Conservation (phyloP, 2,329 filamentous ascomycete genomes). For the Venturia carpophila region DNA sequence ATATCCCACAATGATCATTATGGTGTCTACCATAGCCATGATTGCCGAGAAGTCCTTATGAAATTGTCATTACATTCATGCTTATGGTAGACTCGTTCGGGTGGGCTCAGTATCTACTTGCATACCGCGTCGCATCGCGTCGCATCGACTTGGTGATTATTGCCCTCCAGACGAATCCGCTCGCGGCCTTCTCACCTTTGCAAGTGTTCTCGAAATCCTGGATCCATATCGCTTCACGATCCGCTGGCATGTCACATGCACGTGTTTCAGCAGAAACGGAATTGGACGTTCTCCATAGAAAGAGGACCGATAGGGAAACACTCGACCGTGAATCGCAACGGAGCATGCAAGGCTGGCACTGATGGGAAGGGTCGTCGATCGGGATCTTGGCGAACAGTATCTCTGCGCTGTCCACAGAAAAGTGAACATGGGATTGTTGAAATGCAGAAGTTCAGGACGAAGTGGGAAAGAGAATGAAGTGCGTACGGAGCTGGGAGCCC, state of each 20-base stretch:
- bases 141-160: not conserved
- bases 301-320: not conserved
- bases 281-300: not conserved
- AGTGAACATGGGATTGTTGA: not conserved
- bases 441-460: not conserved
- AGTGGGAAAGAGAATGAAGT: not conserved
- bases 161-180: not conserved
- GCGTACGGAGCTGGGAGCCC: not conserved
- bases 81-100: not conserved
- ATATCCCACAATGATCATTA: not conserved
- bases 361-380: not conserved
- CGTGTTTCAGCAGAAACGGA: not conserved
- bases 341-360: not conserved
- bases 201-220: too few species aligned
- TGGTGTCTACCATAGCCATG: not conserved
- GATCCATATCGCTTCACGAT: too few species aligned
- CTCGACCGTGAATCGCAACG: not conserved
- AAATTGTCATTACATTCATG: not conserved
- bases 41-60: not conserved
- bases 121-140: not conserved
- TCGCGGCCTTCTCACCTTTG: not conserved
- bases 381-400: not conserved
- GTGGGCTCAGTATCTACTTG: not conserved
- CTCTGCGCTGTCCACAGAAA: not conserved
- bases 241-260: not conserved